Percentiles rank a stretch among this genome's conserved stretches.
Conservation (phyloP, 495 filamentous ascomycete species). For the Tuber umbilicatum region DNA sequence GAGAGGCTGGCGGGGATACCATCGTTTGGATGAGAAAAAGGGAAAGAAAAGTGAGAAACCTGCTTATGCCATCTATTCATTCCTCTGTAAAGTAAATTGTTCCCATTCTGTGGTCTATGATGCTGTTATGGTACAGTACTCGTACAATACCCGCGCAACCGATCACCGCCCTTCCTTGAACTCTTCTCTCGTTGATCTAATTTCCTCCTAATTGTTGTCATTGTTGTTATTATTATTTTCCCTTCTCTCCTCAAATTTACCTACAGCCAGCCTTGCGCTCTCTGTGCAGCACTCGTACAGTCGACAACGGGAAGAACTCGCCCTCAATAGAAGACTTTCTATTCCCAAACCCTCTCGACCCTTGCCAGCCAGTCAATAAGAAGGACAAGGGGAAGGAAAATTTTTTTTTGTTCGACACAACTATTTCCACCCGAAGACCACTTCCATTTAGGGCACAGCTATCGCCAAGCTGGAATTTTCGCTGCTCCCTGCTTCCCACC, state of each 20-base stretch:
- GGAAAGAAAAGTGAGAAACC: neutral
- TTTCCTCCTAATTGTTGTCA: neutral
- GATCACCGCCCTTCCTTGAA: neutral
- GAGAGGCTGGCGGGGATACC: neutral
- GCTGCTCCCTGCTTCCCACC: conserved; percentile 20
- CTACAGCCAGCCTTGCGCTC: neutral
- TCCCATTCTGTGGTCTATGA: neutral
- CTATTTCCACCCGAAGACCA: neutral
- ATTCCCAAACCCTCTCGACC: neutral
- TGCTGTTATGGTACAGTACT: neutral
- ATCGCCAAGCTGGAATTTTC: conserved; percentile 29
- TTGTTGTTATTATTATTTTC: neutral
- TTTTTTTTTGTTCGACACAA: conserved; percentile 6
- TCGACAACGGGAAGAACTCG: neutral
- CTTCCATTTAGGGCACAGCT: conserved; percentile 6
- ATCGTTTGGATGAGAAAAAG: neutral
- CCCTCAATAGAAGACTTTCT: neutral
- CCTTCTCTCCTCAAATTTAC: neutral
- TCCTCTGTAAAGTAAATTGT: neutral
- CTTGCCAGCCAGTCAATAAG: neutral
- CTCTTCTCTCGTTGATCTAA: neutral
- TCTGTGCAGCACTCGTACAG: neutral
- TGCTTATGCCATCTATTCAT: neutral
- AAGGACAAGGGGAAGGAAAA: conserved; percentile 4
- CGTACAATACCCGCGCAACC: neutral